These are phyloP conservation scores for Caulochytrium protostelioides DNA, from an alignment of 371 early-diverging fungal genomes.

Conservation along the genomic window DNA sequence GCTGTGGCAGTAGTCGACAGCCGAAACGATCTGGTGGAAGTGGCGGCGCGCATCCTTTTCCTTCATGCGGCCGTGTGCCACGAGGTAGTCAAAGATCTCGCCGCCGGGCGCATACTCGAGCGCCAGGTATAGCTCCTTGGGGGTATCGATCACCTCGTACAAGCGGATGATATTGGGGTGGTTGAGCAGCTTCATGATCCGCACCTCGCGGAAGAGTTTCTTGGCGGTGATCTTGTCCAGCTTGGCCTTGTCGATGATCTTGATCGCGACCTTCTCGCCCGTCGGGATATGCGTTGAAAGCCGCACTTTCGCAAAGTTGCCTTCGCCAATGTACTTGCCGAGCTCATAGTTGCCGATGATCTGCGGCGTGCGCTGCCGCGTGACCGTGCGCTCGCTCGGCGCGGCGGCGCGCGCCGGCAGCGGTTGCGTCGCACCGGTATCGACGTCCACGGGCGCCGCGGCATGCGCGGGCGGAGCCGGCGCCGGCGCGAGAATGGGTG, in stretches of 20 bases:
- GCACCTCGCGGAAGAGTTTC: slow-evolving; percentile 38
- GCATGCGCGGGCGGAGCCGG: no score
- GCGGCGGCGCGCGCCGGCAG: no score
- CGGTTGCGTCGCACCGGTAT: no score
- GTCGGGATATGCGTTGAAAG: slow-evolving; percentile 73
- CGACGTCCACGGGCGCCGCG: no score
- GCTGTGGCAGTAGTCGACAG: slow-evolving; percentile 39
- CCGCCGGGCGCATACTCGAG: slow-evolving; percentile 30
- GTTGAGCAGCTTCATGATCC: slow-evolving; percentile 39
- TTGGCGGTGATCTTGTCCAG: slow-evolving; percentile 24
- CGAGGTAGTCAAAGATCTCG: slow-evolving; percentile 35
- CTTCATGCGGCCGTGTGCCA: slow-evolving; percentile 33
- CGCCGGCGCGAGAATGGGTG: no score
- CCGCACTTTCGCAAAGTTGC: slow-evolving; percentile 96
- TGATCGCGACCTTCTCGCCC: slow-evolving; percentile 50
- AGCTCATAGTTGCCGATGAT: slow-evolving; percentile 88
- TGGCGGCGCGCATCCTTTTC: slow-evolving; percentile 39
- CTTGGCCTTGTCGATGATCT: slow-evolving; percentile 32
- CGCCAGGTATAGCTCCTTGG: slow-evolving; percentile 26
- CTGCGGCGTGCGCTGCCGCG: no score
- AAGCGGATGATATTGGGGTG: slow-evolving; percentile 40
- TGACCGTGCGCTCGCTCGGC: no score
- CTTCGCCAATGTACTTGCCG: slow-evolving; percentile 91
- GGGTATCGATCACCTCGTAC: slow-evolving; percentile 43
- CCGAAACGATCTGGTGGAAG: slow-evolving; percentile 39